Evolutionary conservation across 352 stramenopile species (phyloP).

Genomic region (Globisporangium cystogenes): DNA sequence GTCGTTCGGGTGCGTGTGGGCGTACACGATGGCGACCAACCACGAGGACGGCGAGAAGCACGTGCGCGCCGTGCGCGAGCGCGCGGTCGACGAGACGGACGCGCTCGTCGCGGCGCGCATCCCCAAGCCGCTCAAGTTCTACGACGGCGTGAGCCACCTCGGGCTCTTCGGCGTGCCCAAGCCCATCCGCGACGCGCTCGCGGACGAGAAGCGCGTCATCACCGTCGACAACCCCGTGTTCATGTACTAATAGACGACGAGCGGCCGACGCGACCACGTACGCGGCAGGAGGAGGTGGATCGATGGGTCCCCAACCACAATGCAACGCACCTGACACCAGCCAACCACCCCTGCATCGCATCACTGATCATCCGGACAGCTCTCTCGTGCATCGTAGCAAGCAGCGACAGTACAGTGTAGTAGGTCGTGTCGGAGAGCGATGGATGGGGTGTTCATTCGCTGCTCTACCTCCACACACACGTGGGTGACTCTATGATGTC

Average conservation of each 20-base stretch:
- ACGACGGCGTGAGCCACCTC: slow-evolving; percentile 89
- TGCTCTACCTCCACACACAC: not conserved
- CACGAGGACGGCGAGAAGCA: slow-evolving; percentile 43
- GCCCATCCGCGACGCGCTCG: slow-evolving; percentile 82
- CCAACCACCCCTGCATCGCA: too few species aligned
- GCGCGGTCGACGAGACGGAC: slow-evolving; percentile 62
- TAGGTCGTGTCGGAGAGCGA: not conserved
- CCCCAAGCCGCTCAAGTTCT: slow-evolving; percentile 79
- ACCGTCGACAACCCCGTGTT: slow-evolving; percentile 95
- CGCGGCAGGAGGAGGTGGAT: too few species aligned
- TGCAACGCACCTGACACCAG: too few species aligned
- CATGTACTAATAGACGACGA: slow-evolving; percentile 95
- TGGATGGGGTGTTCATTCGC: slow-evolving; percentile 6
- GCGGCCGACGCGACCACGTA: too few species aligned
- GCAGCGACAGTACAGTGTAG: too few species aligned
- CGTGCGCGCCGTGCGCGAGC: slow-evolving; percentile 45
- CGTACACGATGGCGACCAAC: slow-evolving; percentile 91
- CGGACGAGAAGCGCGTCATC: slow-evolving; percentile 90
- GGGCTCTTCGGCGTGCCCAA: slow-evolving; percentile 92
- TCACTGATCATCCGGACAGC: too few species aligned
- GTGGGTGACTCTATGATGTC: slow-evolving; percentile 1
- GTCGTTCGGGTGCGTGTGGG: slow-evolving; percentile 93
- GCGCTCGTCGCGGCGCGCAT: slow-evolving; percentile 50
- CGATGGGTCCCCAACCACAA: too few species aligned
- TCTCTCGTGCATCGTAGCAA: too few species aligned